Evolutionary conservation across 495 filamentous ascomycete genomes (phyloP), one percentile per base, ranked within the genome.

Genomic region (Xylaria longipes): DNA sequence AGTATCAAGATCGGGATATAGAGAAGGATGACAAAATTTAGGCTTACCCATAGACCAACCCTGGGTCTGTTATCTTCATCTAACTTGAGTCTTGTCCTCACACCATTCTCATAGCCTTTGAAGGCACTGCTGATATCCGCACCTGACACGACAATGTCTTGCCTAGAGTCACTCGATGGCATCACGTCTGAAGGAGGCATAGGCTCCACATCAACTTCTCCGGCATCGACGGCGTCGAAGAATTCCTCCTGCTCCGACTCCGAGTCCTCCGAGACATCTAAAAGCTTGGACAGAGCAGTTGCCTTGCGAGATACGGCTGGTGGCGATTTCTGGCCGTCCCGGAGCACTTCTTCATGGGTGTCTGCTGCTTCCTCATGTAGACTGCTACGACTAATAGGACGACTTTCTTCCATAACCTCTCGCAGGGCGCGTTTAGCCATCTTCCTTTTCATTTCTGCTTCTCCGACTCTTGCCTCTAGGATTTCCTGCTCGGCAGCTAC

Each of bases 221-320:
- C 97, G 15, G 94, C 91, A 81, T 96, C 96, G 35, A 98, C 91
- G 17, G 97, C 97, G 83, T 99, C 97, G 74, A 98, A 99, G 81
- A 99, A 98, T 79, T 98, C 94, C 68, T 97, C 96, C 65, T 94
- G 92, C 62, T 95, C 96, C 0, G 91, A 91, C 70, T 94, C 94
- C 0, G 91, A 92, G 43, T 79, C 77, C 58, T 93, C 93, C 6
- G 91, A 94, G 9, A 95, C 79, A 58, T 90, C 86, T 2, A 88
- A 85, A 37, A 92, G 79, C 68, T 92, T 85, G 3, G 84, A 85
- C 29, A 92, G 84, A 5, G 87, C 85, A 17, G 90, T 89, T 75
- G 88, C 85, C 41, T 86, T 83, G 41, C 90, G 80, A 31, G 83
- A 75, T 17, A 84, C 72, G 58, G 79, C 81, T 62, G 78, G 72